Base-by-base conservation (phyloP, 2,329 filamentous ascomycete species). In the Rachicladosporium sp. region DNA sequence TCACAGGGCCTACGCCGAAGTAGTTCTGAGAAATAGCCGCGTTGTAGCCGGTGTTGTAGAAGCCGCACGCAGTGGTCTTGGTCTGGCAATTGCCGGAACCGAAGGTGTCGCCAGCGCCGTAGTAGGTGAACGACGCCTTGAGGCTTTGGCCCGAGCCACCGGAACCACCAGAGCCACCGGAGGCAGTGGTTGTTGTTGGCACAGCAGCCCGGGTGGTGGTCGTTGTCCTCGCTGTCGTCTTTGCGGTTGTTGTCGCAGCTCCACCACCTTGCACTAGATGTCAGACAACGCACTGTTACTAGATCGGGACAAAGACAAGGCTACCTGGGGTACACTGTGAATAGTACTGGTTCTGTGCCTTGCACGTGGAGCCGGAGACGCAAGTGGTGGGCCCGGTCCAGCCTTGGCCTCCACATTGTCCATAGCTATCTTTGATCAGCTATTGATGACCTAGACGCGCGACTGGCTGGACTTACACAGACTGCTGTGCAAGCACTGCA, bases 21-120 rank as follows among this genome's bases (percentile, higher is more conserved):
- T 58, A 47, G 44, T 62, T 62, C 43, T 64, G 55, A 6, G 54
- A 58, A 15, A 60, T 54, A 33, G 61, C 63, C 7, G 58, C 62
- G 29, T 53, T 53, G 47, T 51, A 61, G 40, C 60, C 60, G 7
- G 49, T 49, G 12, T 52, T 52, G 44, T 52, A 61, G 46, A 57
- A 57, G 33, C 55, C 60, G 42, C 58, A 61, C 31, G 62, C 61
- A 10, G 58, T 57, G 11, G 56, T 58, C 36, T 53, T 50, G 37
- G 51, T 54, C 43, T 60, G 57, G 50, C 60, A 62, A 44, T 59
- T 61, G 10, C 50, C 48, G 29, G 50, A 53, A 37, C 55, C 55
- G 38, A 51, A 52, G 27, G 33, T 48, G 41, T 62, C 59, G 36
- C 52, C 52, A 10, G 52, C 42, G 27, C 59, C 58, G 43, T 63